Evolutionary conservation across 2,329 filamentous ascomycete genomes (phyloP), one percentile per base, ranked within the genome.

Genomic region (Stenocarpella maydis): DNA sequence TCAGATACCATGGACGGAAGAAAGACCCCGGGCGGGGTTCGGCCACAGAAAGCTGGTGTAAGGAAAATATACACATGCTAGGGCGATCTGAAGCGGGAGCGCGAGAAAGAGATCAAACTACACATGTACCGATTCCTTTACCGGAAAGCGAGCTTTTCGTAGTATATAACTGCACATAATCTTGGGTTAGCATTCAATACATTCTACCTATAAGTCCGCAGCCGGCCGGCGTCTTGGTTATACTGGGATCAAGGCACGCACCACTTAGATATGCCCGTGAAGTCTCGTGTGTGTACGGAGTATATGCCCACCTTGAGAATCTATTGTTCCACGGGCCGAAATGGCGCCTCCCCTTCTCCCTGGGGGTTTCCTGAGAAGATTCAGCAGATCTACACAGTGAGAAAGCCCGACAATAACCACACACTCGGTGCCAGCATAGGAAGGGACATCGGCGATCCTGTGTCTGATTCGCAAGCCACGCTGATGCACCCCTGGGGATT

Each of bases 101-200:
- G 54, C 21, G 50, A 21, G n/a, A 19, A 17, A 53, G 31, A 43
- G 50, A 67, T 37, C 37, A 28, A 50, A 66, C 43, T 47, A 47
- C 64, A 66, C 34, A 66, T 66, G 64, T 66, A 66, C 64, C 50
- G 55, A 37, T 55, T 54, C 64, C 64, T 66, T 50, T 55, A 37
- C 64, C 26, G 64, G 39, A 39, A 66, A 67, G 65, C 52, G 24
- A 67, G 65, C 65, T 67, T 58, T 55, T 67, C 52, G 43, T 34
- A 43, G 64, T 67, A 65, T 55, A 65, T 58, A 67, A 47, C 63
- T 69, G 67, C 63, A 71, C 50, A 69, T 69, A 69, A 69, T 69
- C 55, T 71, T 69, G 70, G 70, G 67, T 64, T 71, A 71, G 70
- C 64, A 71, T 71, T 69, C 43, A 53, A 65, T 69, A 69, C 69